These are phyloP conservation scores for Phytophthora quininea DNA, from an alignment of 352 stramenopile species.

Conservation along the genomic window DNA sequence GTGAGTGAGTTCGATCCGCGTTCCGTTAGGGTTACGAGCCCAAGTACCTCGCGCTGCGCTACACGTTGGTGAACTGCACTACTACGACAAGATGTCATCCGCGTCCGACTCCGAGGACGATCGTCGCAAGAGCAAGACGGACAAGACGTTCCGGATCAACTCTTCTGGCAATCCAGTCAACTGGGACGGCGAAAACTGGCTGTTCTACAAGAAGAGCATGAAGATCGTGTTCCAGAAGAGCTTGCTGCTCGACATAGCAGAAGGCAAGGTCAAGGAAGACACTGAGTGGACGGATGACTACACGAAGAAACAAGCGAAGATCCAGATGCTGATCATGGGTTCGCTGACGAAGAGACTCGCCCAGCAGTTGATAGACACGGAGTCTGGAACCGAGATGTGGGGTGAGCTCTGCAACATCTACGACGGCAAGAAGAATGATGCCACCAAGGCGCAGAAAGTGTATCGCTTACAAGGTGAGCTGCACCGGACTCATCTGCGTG, in stretches of 20 bases:
- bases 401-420: conserved; percentile 5
- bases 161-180: conserved; percentile 11
- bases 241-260: conserved; percentile 4
- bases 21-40: too few relatives aligned
- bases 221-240: conserved; percentile 11
- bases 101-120: conserved; percentile 8
- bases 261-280: neutral
- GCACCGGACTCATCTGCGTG: conserved; percentile 12
- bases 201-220: conserved; percentile 23
- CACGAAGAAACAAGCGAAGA: conserved; percentile 21
- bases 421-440: conserved; percentile 11
- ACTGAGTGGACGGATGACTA: conserved; percentile 4
- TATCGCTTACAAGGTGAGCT: conserved; percentile 14
- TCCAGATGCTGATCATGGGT: conserved; percentile 18
- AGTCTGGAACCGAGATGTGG: conserved; percentile 22
- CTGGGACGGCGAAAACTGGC: conserved; percentile 15
- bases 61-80: too few relatives aligned
- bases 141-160: conserved; percentile 2
- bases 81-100: conserved; percentile 5
- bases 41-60: too few relatives aligned
- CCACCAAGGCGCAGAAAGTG: conserved; percentile 19
- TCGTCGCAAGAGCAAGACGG: neutral
- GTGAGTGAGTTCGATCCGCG: too few relatives aligned
- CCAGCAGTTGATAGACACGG: conserved; percentile 16
- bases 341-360: conserved; percentile 13